These are phyloP conservation scores for Ehretia macrophylla DNA, from an alignment of 257 asterid genomes.

Conservation along the genomic window DNA sequence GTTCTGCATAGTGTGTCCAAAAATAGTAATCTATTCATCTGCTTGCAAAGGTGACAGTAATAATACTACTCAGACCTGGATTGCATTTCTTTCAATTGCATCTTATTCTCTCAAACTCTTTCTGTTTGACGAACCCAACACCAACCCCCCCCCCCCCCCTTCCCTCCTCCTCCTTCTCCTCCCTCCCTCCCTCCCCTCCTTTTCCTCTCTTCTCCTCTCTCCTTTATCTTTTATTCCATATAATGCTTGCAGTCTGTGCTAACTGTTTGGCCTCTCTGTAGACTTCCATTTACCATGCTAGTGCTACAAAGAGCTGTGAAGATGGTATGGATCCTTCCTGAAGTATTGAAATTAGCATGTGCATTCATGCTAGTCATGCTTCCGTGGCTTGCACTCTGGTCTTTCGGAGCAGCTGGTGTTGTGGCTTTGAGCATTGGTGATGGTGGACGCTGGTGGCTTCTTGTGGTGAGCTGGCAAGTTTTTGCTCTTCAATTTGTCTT, in stretches of 20 bases:
- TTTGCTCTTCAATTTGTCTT: slow-evolving; percentile 42
- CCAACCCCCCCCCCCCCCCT: too few species aligned
- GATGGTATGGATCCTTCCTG: slow-evolving; percentile 88
- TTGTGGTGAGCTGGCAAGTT: slow-evolving; percentile 99
- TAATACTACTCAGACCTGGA: too few species aligned
- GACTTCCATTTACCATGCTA: slow-evolving; percentile 98
- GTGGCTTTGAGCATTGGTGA: slow-evolving; percentile 78
- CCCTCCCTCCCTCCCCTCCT: too few species aligned
- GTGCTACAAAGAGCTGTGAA: slow-evolving; percentile 82
- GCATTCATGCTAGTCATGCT: slow-evolving; percentile 78
- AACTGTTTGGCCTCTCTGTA: slow-evolving; percentile 21
- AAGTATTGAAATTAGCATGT: slow-evolving; percentile 67
- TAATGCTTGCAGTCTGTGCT: background rate
- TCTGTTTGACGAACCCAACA: too few species aligned
- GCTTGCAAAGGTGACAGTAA: too few species aligned
- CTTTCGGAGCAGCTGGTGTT: slow-evolving; percentile 92
- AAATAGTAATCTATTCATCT: too few species aligned
- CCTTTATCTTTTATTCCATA: background rate
- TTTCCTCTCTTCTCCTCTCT: background rate
- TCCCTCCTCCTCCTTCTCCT: too few species aligned
- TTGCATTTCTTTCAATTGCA: too few species aligned
- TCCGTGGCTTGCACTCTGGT: slow-evolving; percentile 88
- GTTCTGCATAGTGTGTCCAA: too few species aligned
- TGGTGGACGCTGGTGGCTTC: slow-evolving; percentile 97
- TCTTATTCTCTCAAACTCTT: background rate